Base-by-base conservation (phyloP, 108 stramenopile species). In the Pseudonitzschia multistriata region DNA sequence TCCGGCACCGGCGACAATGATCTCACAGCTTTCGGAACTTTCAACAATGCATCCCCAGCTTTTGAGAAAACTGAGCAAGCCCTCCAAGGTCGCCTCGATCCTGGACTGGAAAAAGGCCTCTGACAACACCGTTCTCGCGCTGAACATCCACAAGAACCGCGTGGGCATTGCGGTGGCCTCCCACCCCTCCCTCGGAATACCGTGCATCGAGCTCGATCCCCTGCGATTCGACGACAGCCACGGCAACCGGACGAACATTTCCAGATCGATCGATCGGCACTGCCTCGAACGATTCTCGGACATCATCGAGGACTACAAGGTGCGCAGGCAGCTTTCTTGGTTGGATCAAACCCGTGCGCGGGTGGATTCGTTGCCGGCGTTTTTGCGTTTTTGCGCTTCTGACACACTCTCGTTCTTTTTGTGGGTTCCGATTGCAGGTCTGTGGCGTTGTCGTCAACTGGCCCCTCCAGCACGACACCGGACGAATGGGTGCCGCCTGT, bases 381-480 rank as follows among this genome's bases (percentile, higher is more conserved):
- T 37, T 5, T 37, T 37, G 37, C 37, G 8, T 37, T 37, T 8
- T 37, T 37, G 37, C 8, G 37, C 13, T 42, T 42, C 10, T 42
- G 10, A 10, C 40, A 42, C 40, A 13, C 40, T 42, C 13, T 42
- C 13, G 40, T 42, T 10, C 40, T 42, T 42, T 42, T 42, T 42
- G 13, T 42, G 40, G 40, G 10, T 10, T 42, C 13, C 13, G 40
- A 49, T 49, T 49, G 22, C 50, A 52, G 50, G 50, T 52, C 0
- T 83, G 79, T 64, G 83, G 77, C 31, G 49, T 83, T 37, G 66
- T 83, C 19, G 79, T 83, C 14, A 49, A 56, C 19, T 83, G 83
- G 83, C 83, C 83, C 15, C 40, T 78, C n/a, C 74, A 73, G 29
- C 70, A 36, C 8, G 81, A 81, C 15, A 72, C 72, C 19, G 70